phyloP scores from a whole-genome alignment of 2,329 filamentous ascomycete species.

The Zopfia rhizophila region DNA sequence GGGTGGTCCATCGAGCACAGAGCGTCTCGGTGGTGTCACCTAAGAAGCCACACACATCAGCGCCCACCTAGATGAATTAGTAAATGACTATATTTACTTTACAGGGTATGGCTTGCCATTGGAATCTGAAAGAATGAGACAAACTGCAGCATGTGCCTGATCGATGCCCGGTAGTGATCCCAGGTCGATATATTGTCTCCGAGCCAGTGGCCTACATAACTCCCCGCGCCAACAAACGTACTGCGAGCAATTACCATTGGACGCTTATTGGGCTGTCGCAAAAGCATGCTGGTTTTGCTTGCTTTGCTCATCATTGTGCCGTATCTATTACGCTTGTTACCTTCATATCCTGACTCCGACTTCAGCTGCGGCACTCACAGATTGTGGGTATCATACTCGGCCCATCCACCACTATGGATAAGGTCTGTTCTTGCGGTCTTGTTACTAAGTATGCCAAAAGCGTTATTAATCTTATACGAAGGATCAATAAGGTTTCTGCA shows the following conservation, averaged over 20 bases:
- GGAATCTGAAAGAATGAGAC: constrained; percentile 58
- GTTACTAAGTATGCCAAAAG: constrained; percentile 56
- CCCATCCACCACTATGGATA: constrained; percentile 72
- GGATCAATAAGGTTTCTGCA: constrained; percentile 71
- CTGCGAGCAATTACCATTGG: constrained; percentile 81
- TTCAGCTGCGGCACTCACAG: too few relatives aligned
- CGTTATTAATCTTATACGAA: constrained; percentile 72
- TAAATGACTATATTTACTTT: constrained; percentile 31
- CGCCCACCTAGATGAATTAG: constrained; percentile 55
- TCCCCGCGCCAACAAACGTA: constrained; percentile 78
- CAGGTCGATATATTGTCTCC: constrained; percentile 63
- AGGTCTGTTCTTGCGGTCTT: constrained; percentile 72
- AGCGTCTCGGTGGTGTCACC: constrained; percentile 73
- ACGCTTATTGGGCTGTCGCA: constrained; percentile 71
- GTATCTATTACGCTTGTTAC: constrained; percentile 54
- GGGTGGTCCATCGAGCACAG: constrained; percentile 76
- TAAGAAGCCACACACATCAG: constrained; percentile 80
- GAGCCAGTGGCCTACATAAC: constrained; percentile 67
- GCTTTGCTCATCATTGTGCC: constrained; percentile 78
- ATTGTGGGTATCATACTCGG: constrained; percentile 80
- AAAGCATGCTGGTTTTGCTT: constrained; percentile 73
- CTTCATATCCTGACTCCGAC: too few relatives aligned
- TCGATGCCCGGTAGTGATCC: constrained; percentile 54
- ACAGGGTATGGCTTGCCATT: constrained; percentile 41
- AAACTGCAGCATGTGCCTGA: constrained; percentile 56